Evolutionary conservation across 2,329 filamentous ascomycete genomes (phyloP), one percentile per base, ranked within the genome.

Genomic region (Pyricularia sp.): DNA sequence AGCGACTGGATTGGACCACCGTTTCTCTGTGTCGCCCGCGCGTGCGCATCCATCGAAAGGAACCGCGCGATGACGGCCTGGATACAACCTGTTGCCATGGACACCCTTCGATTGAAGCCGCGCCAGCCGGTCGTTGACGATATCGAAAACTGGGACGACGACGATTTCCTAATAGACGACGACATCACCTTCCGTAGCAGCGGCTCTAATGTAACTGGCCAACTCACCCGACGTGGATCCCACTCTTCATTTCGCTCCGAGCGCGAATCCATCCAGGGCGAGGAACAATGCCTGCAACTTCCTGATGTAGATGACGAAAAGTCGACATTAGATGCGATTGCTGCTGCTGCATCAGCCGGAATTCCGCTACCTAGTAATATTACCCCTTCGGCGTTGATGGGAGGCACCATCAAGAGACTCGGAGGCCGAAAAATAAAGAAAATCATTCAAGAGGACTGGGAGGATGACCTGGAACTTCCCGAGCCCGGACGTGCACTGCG

Each of bases 381-480:
- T 36, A 93, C 94, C 1, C 88, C 92, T 33, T 97, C 94, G 25
- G 95, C 95, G 33, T 83, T 99, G 61, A 87, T 95, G 77, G 94
- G 94, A 68, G 95, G 95, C 68, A 94, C 93, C 11, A 98, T 98
- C 76, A 97, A 96, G 81, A 86, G 94, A 73, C 84, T 98, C 42
- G 94, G 94, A 66, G 88, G 88, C 70, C 86, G 88, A 73, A 93
- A 90, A 74, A 84, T 91, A 25, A 90, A 88, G 75, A 90, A 87
- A 75, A 88, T 90, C 59, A 87, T 92, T 70, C 88, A 92, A 71
- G 91, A 93, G 73, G 92, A 94, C 77, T 94, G 92, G 89, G 90
- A 88, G 71, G 90, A 93, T 73, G 92, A 94, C 73, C 79, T 94
- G 66, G 90, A 92, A 73, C 78, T 93, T 20, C 89, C 90, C 3